Percentiles rank a stretch among this genome's conserved stretches.
These are phyloP conservation scores for Capillidium heterosporum DNA, from an alignment of 371 early-diverging fungal genomes.

Conservation along the genomic window DNA sequence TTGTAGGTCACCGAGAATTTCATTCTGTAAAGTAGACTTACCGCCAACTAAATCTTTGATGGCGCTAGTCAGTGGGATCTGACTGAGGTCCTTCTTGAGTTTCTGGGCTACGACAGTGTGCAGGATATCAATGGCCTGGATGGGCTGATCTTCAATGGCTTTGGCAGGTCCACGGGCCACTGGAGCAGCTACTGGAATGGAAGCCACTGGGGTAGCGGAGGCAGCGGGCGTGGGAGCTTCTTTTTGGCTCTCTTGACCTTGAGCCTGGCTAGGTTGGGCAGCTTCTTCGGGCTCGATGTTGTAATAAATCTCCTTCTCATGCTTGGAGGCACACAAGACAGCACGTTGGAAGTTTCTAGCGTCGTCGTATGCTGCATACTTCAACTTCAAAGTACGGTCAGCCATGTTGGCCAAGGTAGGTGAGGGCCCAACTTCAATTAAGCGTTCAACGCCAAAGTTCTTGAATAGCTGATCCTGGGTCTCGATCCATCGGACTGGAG, in stretches of 20 bases:
- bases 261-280: conserved; percentile 20
- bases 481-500: conserved; percentile 93
- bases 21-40: conserved; percentile 90
- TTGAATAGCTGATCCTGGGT: conserved; percentile 87
- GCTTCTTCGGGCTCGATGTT: conserved; percentile 52
- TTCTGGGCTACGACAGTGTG: conserved; percentile 77
- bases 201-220: conserved; percentile 22
- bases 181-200: conserved; percentile 30
- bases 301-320: conserved; percentile 79
- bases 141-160: conserved; percentile 44
- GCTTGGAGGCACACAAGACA: conserved; percentile 60
- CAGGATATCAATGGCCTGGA: conserved; percentile 59
- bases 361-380: conserved; percentile 90
- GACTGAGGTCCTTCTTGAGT: conserved; percentile 62
- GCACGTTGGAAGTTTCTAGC: conserved; percentile 76
- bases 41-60: conserved; percentile 90
- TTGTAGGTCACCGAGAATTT: conserved; percentile 86
- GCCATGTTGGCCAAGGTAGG: conserved; percentile 87
- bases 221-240: conserved; percentile 23
- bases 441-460: conserved; percentile 57
- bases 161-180: conserved; percentile 31
- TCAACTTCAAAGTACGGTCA: conserved; percentile 80
- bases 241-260: conserved; percentile 13
- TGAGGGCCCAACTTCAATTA: conserved; percentile 85
- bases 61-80: conserved; percentile 54